These are phyloP conservation scores for Pseudocercospora ulei DNA, from an alignment of 2,329 filamentous ascomycete genomes.

Conservation along the genomic window DNA sequence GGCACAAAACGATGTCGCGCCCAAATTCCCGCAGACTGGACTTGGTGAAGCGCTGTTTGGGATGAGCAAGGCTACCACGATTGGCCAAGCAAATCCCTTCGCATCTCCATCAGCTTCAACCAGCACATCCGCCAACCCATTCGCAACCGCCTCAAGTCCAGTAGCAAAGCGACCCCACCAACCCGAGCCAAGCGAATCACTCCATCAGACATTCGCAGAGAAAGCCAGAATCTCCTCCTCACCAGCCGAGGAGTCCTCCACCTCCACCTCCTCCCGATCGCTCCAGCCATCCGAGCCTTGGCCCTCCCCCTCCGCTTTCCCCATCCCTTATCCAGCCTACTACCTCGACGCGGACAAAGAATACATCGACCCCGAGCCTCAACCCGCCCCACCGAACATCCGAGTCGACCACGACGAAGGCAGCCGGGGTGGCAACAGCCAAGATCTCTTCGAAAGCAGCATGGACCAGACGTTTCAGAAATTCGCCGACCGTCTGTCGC, in stretches of 20 bases:
- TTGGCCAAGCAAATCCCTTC: conserved; percentile 51
- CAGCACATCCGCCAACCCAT: conserved; percentile 46
- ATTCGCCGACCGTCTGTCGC: conserved; percentile 44
- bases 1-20: conserved; percentile 30
- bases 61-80: conserved; percentile 40
- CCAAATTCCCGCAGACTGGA: conserved; percentile 26
- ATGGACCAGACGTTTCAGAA: conserved; percentile 45
- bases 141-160: conserved; percentile 41
- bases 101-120: conserved; percentile 38
- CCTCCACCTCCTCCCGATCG: conserved; percentile 27
- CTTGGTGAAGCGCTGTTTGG: conserved; percentile 64
- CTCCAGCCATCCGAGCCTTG: conserved; percentile 57
- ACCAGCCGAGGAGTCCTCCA: conserved; percentile 12
- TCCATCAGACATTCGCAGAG: conserved; percentile 30
- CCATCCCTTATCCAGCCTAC: conserved; percentile 61
- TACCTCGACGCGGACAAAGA: conserved; percentile 89
- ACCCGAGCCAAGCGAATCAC: conserved; percentile 16
- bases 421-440: conserved; percentile 22
- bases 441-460: conserved; percentile 41
- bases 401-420: conserved; percentile 25
- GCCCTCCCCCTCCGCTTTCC: conserved; percentile 58
- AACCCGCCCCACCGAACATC: conserved; percentile 39
- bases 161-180: conserved; percentile 40
- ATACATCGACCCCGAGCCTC: conserved; percentile 56
- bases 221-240: conserved; percentile 30